Evolutionary conservation across 768 basidiomycete genomes (phyloP).

Genomic region (Imleria badia): DNA sequence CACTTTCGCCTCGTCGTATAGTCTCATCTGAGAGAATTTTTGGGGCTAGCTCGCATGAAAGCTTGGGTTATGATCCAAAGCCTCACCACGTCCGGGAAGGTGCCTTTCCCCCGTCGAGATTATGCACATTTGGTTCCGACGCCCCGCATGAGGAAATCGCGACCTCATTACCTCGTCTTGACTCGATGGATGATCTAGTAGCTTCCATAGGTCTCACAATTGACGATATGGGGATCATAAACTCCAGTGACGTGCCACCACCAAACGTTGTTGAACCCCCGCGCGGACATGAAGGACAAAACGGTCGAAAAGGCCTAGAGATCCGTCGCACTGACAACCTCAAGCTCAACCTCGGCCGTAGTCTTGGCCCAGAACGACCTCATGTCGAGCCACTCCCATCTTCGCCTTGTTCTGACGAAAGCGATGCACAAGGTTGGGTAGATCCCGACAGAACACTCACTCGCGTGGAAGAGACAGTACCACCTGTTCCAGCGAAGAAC

Average conservation of each 20-base stretch:
- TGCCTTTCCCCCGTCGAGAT: slow-evolving; percentile 56
- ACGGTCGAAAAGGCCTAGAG: slow-evolving; percentile 27
- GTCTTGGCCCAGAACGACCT: slow-evolving; percentile 15
- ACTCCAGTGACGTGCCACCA: slow-evolving; percentile 34
- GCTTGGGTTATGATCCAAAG: slow-evolving; percentile 9
- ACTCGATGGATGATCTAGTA: slow-evolving; percentile 39
- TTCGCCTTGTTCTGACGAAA: slow-evolving; percentile 25
- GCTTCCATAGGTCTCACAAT: slow-evolving; percentile 39
- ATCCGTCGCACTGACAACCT: slow-evolving; percentile 30
- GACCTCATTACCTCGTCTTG: slow-evolving; percentile 23
- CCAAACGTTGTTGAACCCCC: slow-evolving; percentile 42
- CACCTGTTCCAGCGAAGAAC: slow-evolving; percentile 31
- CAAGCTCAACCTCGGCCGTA: slow-evolving; percentile 1
- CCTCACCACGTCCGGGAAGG: slow-evolving; percentile 54
- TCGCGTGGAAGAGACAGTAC: slow-evolving; percentile 20
- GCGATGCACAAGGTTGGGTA: slow-evolving; percentile 10
- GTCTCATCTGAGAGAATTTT: not conserved
- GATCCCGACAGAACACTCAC: slow-evolving; percentile 19
- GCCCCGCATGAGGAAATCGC: slow-evolving; percentile 18
- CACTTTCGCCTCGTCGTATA: not conserved
- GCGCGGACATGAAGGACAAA: slow-evolving; percentile 33
- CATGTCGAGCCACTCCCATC: slow-evolving; percentile 7
- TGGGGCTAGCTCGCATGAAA: slow-evolving; percentile 26
- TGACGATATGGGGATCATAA: slow-evolving; percentile 38
- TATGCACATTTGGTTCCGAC: slow-evolving; percentile 27